Evolutionary conservation across 352 stramenopile species (phyloP).

Genomic region (Pythium oligandrum): DNA sequence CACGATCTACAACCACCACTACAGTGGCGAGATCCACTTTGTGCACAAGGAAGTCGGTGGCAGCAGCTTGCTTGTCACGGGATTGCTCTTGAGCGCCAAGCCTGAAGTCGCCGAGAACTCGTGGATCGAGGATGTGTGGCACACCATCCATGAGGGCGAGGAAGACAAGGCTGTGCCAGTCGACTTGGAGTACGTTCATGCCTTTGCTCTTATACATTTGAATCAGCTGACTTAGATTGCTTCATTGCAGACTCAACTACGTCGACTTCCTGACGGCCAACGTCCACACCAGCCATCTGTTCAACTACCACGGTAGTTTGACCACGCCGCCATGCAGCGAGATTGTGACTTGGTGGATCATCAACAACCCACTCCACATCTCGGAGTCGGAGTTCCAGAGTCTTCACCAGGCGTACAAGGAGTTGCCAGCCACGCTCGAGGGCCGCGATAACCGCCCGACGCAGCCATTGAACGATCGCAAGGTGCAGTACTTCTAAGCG

Average conservation of each 20-base stretch:
- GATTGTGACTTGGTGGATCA: conserved; percentile 57
- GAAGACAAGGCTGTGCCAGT: conserved; percentile 20
- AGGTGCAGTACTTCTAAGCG: conserved; percentile 41
- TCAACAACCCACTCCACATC: conserved; percentile 52
- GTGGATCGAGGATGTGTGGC: conserved; percentile 46
- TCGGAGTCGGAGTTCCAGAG: conserved; percentile 25
- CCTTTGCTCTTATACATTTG: background rate
- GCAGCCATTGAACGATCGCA: conserved; percentile 43
- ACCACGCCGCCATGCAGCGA: conserved; percentile 56
- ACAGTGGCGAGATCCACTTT: conserved; percentile 57
- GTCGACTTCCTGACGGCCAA: conserved; percentile 44
- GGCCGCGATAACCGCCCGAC: conserved; percentile 42
- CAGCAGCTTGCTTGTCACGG: conserved; percentile 34
- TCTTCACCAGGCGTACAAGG: conserved; percentile 28
- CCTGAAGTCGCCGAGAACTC: conserved; percentile 23
- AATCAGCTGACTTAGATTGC: background rate
- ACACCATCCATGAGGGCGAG: conserved; percentile 27
- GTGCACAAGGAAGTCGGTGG: conserved; percentile 37
- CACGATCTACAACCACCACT: conserved; percentile 40
- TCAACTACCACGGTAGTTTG: conserved; percentile 60
- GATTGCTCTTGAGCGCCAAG: conserved; percentile 42
- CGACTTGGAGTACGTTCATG: conserved; percentile 26
- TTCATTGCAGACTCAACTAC: conserved; percentile 38
- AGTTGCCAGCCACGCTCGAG: conserved; percentile 29
- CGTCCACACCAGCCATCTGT: conserved; percentile 50